phyloP scores from a whole-genome alignment of 2,329 filamentous ascomycete genomes.

The Diplodia sapinea region DNA sequence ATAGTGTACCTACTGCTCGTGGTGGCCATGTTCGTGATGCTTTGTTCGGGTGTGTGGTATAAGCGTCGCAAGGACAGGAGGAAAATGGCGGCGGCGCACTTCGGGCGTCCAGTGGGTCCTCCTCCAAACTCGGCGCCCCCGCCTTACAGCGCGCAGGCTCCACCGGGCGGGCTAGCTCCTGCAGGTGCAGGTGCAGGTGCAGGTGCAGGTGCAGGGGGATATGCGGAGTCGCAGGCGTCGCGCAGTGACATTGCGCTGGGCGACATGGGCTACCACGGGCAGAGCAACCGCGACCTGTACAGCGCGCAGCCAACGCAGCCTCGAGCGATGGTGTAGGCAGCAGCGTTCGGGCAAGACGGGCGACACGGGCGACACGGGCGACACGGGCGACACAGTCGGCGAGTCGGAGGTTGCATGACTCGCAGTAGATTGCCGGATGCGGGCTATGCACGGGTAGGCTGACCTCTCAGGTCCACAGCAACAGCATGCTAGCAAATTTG shows the following conservation, averaged over 20 bases:
- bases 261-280: constrained; percentile 13
- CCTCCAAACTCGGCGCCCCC: constrained; percentile 6
- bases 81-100: neutral
- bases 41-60: constrained; percentile 29
- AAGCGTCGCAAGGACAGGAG: constrained; percentile 15
- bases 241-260: constrained; percentile 21
- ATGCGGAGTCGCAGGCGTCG: constrained; percentile 11
- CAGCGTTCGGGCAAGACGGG: neutral
- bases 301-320: constrained; percentile 16
- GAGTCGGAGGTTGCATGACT: constrained; percentile 26
- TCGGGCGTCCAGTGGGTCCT: neutral
- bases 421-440: constrained; percentile 8
- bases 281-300: constrained; percentile 6
- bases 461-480: constrained; percentile 12
- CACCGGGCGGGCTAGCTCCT: neutral
- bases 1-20: constrained; percentile 35
- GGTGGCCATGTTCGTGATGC: constrained; percentile 31
- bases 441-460: constrained; percentile 1
- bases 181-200: neutral
- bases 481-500: constrained; percentile 18
- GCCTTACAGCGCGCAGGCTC: constrained; percentile 10
- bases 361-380: neutral
- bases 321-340: constrained; percentile 7
- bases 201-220: neutral
- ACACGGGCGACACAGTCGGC: neutral